Conservation (phyloP, 225 moss, liverwort and hornwort species). For the Antitrichia curtipendula region DNA sequence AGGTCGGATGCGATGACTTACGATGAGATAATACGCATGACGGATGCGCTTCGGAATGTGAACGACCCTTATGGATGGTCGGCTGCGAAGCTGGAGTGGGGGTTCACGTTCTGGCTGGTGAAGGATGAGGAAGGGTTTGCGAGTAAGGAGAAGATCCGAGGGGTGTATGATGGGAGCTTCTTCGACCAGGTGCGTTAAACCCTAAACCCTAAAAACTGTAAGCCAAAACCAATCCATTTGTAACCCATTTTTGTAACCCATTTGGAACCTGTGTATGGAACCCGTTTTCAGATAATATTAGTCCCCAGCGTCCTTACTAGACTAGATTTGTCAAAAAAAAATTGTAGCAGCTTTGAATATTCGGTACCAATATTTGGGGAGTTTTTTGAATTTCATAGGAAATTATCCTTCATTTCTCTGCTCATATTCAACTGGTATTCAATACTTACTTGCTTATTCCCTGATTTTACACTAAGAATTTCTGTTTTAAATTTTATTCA, state of each 20-base stretch:
- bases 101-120: conserved; percentile 37
- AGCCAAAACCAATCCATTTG: background rate
- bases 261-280: background rate
- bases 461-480: no score
- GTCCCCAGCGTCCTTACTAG: background rate
- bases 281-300: no score
- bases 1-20: conserved; percentile 21
- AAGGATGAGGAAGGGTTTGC: conserved; percentile 29
- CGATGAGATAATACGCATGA: conserved; percentile 26
- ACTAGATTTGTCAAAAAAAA: background rate
- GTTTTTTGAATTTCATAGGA: background rate
- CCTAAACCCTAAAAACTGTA: background rate
- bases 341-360: background rate
- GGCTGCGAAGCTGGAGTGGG: conserved; percentile 46
- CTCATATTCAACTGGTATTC: background rate
- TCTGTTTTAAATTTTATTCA: no score
- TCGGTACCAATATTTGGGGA: no score
- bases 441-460: no score
- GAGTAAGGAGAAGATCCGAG: conserved; percentile 35
- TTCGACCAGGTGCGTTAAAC: conserved; percentile 6
- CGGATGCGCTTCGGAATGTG: conserved; percentile 25
- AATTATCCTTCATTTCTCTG: background rate
- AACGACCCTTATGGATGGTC: conserved; percentile 45
- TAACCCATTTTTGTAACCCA: background rate
- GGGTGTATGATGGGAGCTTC: conserved; percentile 33